These are phyloP conservation scores for Trametes cingulata DNA, from an alignment of 768 basidiomycete genomes.

Conservation along the genomic window DNA sequence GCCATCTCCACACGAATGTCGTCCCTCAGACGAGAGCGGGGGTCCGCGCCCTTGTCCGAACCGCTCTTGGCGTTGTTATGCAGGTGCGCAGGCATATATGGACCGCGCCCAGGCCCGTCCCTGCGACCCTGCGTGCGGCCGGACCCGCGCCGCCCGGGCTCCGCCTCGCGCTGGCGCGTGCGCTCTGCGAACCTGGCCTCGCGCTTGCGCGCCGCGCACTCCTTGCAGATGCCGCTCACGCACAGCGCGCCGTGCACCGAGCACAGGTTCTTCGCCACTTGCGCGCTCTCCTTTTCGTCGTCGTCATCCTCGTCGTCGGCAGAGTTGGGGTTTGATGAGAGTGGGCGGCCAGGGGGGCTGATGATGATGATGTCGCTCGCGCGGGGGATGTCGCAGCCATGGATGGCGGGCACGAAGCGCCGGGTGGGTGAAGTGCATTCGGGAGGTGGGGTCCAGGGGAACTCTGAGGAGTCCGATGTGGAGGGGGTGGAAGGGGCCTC, in stretches of 20 bases:
- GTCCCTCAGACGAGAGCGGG: constrained; percentile 1
- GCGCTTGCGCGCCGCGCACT: constrained; percentile 7
- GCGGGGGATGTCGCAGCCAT: constrained; percentile 7
- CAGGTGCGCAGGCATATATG: not conserved
- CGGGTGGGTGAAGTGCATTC: constrained; percentile 26
- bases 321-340: not conserved
- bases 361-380: not conserved
- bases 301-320: not conserved
- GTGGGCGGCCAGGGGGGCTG: not conserved
- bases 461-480: not conserved
- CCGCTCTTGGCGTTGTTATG: not conserved
- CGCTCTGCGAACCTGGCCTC: constrained; percentile 5
- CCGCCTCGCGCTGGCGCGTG: not conserved
- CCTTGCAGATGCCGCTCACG: constrained; percentile 14
- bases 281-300: not conserved
- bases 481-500: not conserved
- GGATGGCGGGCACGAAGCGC: constrained; percentile 29
- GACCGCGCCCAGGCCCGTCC: not conserved
- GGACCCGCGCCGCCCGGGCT: not conserved
- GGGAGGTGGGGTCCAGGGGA: constrained; percentile 26
- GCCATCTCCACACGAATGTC: constrained; percentile 7
- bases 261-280: constrained; percentile 2
- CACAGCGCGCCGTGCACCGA: constrained; percentile 11
- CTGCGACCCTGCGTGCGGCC: not conserved
- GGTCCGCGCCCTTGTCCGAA: not conserved